These are phyloP conservation scores for Mycena vitilis DNA, from an alignment of 768 basidiomycete species.

Conservation along the genomic window DNA sequence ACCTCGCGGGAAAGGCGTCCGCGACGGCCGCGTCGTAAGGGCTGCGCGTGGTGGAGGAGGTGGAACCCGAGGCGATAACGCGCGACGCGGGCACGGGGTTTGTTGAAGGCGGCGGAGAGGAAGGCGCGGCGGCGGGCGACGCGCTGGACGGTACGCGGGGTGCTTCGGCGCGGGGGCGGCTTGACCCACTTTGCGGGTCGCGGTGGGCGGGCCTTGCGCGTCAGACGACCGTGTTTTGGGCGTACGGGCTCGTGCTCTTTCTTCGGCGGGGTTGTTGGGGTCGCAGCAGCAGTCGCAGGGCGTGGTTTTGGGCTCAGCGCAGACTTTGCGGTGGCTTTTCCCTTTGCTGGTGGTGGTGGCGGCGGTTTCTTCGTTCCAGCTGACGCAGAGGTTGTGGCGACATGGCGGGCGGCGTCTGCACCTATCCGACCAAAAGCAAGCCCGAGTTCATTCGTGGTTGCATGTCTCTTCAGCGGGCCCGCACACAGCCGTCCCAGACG, in stretches of 20 bases:
- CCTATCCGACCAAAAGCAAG: not conserved
- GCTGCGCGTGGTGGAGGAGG: conserved; percentile 23
- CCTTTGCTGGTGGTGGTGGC: conserved; percentile 10
- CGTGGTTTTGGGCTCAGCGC: conserved; percentile 3
- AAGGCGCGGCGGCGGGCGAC: not conserved
- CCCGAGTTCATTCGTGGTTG: not conserved
- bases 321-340: not conserved
- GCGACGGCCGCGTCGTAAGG: conserved; percentile 18
- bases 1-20: conserved; percentile 24
- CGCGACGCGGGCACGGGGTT: conserved; percentile 19
- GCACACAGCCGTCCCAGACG: conserved; percentile 28
- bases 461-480: conserved; percentile 4
- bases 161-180: conserved; percentile 16
- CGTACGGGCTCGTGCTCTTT: conserved; percentile 24
- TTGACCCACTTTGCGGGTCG: conserved; percentile 26
- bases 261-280: not conserved
- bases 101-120: not conserved
- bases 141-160: conserved; percentile 15
- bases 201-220: conserved; percentile 31
- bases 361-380: not conserved
- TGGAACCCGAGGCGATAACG: conserved; percentile 34
- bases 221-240: conserved; percentile 27
- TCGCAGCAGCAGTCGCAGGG: not conserved
- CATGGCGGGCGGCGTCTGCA: not conserved
- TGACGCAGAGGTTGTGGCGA: conserved; percentile 15